These are phyloP conservation scores for Emergomyces pasteurianus DNA, from an alignment of 2,329 filamentous ascomycete species.

Conservation along the genomic window DNA sequence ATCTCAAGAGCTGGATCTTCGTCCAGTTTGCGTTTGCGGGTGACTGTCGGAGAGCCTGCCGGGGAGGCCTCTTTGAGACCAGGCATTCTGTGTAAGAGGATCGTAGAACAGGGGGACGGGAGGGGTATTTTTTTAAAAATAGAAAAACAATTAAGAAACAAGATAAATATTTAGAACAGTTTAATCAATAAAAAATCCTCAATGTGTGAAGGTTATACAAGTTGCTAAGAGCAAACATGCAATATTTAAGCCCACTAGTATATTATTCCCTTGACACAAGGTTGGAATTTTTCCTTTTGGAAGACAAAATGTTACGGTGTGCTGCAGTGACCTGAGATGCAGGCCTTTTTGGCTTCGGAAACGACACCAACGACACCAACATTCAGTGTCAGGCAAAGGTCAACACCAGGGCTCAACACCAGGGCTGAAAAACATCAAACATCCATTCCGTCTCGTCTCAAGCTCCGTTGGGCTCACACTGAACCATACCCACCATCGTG, in stretches of 20 bases:
- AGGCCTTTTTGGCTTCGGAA: not conserved
- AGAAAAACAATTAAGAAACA: no score
- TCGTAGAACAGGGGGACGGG: not conserved
- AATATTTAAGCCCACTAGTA: no score
- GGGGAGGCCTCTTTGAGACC: constrained; percentile 3
- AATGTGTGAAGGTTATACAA: not conserved
- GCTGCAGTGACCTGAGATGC: not conserved
- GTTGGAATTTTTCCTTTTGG: not conserved
- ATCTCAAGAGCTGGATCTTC: constrained; percentile 62
- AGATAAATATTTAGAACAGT: not conserved
- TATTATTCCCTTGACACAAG: not conserved
- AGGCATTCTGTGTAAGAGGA: constrained; percentile 1
- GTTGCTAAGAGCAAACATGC: not conserved
- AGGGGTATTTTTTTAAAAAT: no score
- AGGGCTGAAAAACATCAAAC: not conserved
- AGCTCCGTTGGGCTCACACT: not conserved
- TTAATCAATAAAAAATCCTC: not conserved
- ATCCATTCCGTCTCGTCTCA: not conserved
- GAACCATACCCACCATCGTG: not conserved
- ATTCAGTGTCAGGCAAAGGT: no score
- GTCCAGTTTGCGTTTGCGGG: constrained; percentile 55
- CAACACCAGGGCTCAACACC: not conserved
- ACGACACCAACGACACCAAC: not conserved
- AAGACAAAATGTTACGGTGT: not conserved
- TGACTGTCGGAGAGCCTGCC: not conserved